phyloP scores from a whole-genome alignment of 495 filamentous ascomycete genomes.

The Lentithecium fluviatile region DNA sequence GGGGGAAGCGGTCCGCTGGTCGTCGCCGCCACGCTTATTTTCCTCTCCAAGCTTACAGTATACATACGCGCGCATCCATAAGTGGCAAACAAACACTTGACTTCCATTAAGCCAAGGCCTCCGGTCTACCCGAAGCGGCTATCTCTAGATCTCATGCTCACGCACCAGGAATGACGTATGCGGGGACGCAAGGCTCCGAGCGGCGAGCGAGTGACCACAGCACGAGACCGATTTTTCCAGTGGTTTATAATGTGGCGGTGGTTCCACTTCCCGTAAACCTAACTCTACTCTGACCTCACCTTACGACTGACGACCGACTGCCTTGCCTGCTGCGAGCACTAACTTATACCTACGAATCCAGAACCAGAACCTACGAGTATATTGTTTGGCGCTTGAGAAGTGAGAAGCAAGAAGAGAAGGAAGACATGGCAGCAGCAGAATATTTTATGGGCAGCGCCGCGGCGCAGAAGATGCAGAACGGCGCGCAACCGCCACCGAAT shows the following conservation, averaged over 20 bases:
- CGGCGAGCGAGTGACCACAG: too few relatives aligned
- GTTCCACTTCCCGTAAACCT: too few relatives aligned
- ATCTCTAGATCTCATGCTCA: background rate
- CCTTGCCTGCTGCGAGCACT: too few relatives aligned
- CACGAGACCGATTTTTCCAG: slow-evolving; percentile 8
- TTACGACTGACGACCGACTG: too few relatives aligned
- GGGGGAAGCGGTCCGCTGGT: background rate
- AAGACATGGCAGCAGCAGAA: slow-evolving; percentile 31
- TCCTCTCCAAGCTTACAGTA: background rate
- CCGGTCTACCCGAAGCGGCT: background rate
- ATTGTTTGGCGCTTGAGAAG: background rate
- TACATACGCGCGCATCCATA: background rate
- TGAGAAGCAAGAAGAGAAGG: background rate
- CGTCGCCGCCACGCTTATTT: too few relatives aligned
- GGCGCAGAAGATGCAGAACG: slow-evolving; percentile 2
- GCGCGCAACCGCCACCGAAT: slow-evolving; percentile 12
- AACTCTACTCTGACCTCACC: too few relatives aligned
- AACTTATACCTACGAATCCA: too few relatives aligned
- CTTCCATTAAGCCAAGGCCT: background rate
- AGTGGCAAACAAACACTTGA: slow-evolving; percentile 2
- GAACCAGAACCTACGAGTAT: background rate
- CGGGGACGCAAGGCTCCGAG: background rate
- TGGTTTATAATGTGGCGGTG: background rate
- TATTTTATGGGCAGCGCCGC: slow-evolving; percentile 25
- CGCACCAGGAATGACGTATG: slow-evolving; percentile 23